Conservation (phyloP, 352 stramenopile genomes). For the Phytophthora hibernalis region DNA sequence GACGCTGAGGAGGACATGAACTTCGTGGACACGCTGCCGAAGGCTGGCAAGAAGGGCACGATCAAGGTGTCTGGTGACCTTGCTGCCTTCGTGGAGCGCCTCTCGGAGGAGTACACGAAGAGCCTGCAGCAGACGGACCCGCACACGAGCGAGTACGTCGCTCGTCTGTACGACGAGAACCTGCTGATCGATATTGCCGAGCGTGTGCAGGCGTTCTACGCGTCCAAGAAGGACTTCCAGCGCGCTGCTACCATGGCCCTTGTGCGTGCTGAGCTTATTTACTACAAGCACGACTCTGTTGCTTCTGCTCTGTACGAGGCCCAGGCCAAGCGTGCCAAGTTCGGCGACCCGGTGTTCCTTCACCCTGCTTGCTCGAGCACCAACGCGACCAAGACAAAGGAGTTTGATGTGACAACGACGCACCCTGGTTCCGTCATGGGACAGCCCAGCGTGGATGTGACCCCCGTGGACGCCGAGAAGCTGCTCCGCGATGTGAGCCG, state of each 20-base stretch:
- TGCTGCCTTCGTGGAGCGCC: conserved; percentile 89
- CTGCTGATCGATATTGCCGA: conserved; percentile 90
- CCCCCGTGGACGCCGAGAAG: conserved; percentile 77
- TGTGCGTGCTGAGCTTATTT: conserved; percentile 95
- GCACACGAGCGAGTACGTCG: conserved; percentile 96
- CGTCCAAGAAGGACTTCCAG: conserved; percentile 69
- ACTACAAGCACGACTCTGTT: conserved; percentile 98
- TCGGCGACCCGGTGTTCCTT: conserved; percentile 84
- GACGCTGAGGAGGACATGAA: conserved; percentile 91
- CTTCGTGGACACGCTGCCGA: conserved; percentile 76
- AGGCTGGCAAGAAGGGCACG: conserved; percentile 75
- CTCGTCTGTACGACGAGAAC: conserved; percentile 93
- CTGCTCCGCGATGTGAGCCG: conserved; percentile 90
- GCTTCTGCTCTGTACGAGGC: conserved; percentile 76
- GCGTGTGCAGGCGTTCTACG: conserved; percentile 92
- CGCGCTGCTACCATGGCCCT: conserved; percentile 92
- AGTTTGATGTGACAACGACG: conserved; percentile 63
- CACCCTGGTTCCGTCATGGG: conserved; percentile 82
- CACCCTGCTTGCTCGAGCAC: conserved; percentile 88
- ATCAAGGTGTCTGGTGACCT: conserved; percentile 92
- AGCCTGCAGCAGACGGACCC: conserved; percentile 96
- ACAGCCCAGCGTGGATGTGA: conserved; percentile 72
- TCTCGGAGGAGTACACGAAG: conserved; percentile 99
- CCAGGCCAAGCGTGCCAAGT: conserved; percentile 84
- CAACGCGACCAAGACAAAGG: conserved; percentile 48